These are phyloP conservation scores for Candida arabinofermentans DNA, from an alignment of 805 yeast species.

Conservation along the genomic window DNA sequence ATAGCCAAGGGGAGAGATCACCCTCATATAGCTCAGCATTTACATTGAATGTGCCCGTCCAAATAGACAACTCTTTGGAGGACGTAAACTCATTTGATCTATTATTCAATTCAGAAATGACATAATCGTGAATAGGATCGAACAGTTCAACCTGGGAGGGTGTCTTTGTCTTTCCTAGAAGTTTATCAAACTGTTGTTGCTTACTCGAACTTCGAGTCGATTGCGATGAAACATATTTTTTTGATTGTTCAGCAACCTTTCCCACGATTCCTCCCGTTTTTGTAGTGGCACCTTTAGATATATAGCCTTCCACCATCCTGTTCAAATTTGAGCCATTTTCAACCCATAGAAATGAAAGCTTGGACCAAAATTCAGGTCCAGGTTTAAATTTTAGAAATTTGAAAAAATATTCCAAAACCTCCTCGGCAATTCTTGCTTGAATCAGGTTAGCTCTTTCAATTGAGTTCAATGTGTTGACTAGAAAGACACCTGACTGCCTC, in stretches of 20 bases:
- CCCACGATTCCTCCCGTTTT: constrained; percentile 44
- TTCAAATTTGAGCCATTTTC: constrained; percentile 40
- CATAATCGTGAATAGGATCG: constrained; percentile 54
- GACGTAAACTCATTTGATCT: constrained; percentile 38
- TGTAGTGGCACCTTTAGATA: constrained; percentile 35
- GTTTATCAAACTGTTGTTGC: constrained; percentile 35
- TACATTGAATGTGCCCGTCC: constrained; percentile 51
- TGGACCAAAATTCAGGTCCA: constrained; percentile 30
- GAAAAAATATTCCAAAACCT: constrained; percentile 44
- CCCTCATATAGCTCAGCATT: constrained; percentile 46
- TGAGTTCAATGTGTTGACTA: constrained; percentile 48
- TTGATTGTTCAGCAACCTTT: constrained; percentile 36
- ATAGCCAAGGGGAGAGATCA: constrained; percentile 41
- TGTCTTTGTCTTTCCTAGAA: constrained; percentile 45
- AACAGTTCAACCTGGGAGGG: constrained; percentile 41
- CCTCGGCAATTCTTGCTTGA: constrained; percentile 44
- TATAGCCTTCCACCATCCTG: constrained; percentile 37
- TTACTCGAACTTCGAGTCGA: constrained; percentile 17
- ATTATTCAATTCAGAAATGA: constrained; percentile 38
- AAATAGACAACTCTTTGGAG: constrained; percentile 38
- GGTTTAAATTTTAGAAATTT: constrained; percentile 36
- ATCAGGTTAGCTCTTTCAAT: constrained; percentile 46
- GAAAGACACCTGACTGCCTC: constrained; percentile 47
- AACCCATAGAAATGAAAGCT: constrained; percentile 45
- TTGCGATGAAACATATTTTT: constrained; percentile 28